These are phyloP conservation scores for Blastobotrys buckinghamii DNA, from an alignment of 1,139 yeast genomes.

Conservation along the genomic window DNA sequence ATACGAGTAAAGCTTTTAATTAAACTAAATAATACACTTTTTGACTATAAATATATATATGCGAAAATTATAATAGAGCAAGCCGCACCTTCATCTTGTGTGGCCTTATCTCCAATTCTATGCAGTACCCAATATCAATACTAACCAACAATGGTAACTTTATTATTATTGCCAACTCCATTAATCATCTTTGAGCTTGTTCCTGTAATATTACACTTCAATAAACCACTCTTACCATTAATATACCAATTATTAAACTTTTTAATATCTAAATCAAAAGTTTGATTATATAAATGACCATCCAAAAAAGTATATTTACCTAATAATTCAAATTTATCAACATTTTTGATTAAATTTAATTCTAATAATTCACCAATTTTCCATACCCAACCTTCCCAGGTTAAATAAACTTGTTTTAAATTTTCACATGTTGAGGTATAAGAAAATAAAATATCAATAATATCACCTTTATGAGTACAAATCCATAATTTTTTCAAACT, in stretches of 20 bases:
- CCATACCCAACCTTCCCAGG: slow-evolving; percentile 15
- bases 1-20: no score
- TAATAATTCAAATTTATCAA: slow-evolving; percentile 4
- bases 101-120: no score
- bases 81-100: no score
- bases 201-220: no score
- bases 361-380: slow-evolving; percentile 10
- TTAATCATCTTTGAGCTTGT: no score
- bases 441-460: slow-evolving; percentile 7
- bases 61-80: no score
- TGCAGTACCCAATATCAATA: no score
- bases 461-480: slow-evolving; percentile 9
- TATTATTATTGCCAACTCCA: no score
- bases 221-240: background rate
- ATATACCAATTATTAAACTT: slow-evolving; percentile 8
- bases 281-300: slow-evolving; percentile 11
- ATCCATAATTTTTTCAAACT: slow-evolving; percentile 10
- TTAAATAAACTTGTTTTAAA: slow-evolving; percentile 7
- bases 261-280: slow-evolving; percentile 8
- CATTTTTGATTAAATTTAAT: slow-evolving; percentile 1
- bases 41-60: no score
- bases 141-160: no score
- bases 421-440: slow-evolving; percentile 6
- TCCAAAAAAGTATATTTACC: slow-evolving; percentile 10
- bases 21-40: no score